Conservation (phyloP, 352 stramenopile genomes). For the Phytophthora sp. region DNA sequence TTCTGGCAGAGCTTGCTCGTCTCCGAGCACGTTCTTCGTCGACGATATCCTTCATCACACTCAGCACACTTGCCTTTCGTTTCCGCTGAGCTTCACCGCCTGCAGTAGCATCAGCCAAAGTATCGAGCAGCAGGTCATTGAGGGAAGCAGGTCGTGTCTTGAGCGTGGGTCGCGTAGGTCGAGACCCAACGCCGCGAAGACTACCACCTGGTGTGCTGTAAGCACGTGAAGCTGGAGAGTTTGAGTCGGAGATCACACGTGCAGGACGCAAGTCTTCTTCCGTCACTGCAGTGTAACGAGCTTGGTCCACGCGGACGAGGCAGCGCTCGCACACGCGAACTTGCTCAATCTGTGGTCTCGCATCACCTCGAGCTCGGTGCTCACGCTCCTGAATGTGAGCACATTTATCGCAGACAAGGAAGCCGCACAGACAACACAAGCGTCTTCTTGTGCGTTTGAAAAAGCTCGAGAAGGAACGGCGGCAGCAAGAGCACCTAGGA, state of each 20-base stretch:
- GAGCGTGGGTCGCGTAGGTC: slow-evolving; percentile 19
- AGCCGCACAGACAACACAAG: slow-evolving; percentile 55
- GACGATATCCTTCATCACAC: slow-evolving; percentile 55
- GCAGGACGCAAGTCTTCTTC: slow-evolving; percentile 41
- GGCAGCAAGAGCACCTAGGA: slow-evolving; percentile 47
- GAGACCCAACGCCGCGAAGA: slow-evolving; percentile 13
- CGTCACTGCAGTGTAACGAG: slow-evolving; percentile 42
- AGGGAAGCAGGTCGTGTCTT: slow-evolving; percentile 35
- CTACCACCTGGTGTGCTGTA: slow-evolving; percentile 27
- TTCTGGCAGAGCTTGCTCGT: slow-evolving; percentile 26
- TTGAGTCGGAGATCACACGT: slow-evolving; percentile 32
- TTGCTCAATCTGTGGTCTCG: slow-evolving; percentile 35
- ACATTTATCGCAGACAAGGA: slow-evolving; percentile 59
- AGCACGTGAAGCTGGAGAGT: slow-evolving; percentile 2
- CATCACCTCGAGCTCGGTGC: slow-evolving; percentile 36
- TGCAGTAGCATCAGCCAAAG: slow-evolving; percentile 30
- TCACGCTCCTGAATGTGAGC: slow-evolving; percentile 46
- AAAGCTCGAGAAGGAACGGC: slow-evolving; percentile 39
- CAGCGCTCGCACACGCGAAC: slow-evolving; percentile 54
- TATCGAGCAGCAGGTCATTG: slow-evolving; percentile 41
- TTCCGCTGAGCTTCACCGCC: slow-evolving; percentile 25
- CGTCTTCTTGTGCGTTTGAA: slow-evolving; percentile 37
- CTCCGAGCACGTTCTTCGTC: slow-evolving; percentile 39
- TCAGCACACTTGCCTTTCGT: slow-evolving; percentile 38
- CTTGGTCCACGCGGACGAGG: slow-evolving; percentile 49